Conservation (phyloP, 2,329 filamentous ascomycete genomes). For the Teratosphaeria gauchensis region DNA sequence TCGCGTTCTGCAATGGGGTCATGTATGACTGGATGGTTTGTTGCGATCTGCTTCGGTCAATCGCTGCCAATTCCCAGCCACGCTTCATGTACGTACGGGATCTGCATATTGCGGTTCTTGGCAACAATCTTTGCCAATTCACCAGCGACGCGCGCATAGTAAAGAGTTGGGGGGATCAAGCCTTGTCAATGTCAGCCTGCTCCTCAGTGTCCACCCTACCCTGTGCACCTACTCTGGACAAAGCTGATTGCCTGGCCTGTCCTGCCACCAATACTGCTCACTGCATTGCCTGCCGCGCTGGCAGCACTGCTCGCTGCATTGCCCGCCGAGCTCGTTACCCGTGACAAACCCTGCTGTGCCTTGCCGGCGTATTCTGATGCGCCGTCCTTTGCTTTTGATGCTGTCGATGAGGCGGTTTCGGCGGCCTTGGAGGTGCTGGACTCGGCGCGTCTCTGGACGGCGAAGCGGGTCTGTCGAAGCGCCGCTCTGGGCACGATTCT, state of each 20-base stretch:
- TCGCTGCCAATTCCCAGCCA: not conserved
- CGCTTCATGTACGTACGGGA: slow-evolving; percentile 61
- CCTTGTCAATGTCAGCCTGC: slow-evolving; percentile 41
- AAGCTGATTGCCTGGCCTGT: slow-evolving; percentile 70
- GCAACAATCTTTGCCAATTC: slow-evolving; percentile 85
- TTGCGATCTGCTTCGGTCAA: slow-evolving; percentile 49
- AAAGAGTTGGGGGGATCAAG: slow-evolving; percentile 74
- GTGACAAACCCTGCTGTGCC: slow-evolving; percentile 73
- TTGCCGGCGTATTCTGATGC: slow-evolving; percentile 38
- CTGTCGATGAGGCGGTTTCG: slow-evolving; percentile 27
- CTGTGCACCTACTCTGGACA: slow-evolving; percentile 64
- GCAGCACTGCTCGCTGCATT: slow-evolving; percentile 66
- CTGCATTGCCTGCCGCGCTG: slow-evolving; percentile 53
- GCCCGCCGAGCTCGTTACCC: slow-evolving; percentile 70
- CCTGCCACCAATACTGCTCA: slow-evolving; percentile 72
- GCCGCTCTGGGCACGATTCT: slow-evolving; percentile 35
- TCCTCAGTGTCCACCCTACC: not conserved
- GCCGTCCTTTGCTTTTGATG: slow-evolving; percentile 33
- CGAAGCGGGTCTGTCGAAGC: slow-evolving; percentile 35
- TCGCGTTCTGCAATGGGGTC: slow-evolving; percentile 60
- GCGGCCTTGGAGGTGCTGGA: slow-evolving; percentile 40
- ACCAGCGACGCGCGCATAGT: slow-evolving; percentile 82
- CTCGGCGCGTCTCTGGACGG: slow-evolving; percentile 38
- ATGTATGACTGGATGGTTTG: slow-evolving; percentile 81
- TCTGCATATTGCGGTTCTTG: slow-evolving; percentile 79